phyloP scores from a whole-genome alignment of 306 rosid genomes.

The Malus asiatica region DNA sequence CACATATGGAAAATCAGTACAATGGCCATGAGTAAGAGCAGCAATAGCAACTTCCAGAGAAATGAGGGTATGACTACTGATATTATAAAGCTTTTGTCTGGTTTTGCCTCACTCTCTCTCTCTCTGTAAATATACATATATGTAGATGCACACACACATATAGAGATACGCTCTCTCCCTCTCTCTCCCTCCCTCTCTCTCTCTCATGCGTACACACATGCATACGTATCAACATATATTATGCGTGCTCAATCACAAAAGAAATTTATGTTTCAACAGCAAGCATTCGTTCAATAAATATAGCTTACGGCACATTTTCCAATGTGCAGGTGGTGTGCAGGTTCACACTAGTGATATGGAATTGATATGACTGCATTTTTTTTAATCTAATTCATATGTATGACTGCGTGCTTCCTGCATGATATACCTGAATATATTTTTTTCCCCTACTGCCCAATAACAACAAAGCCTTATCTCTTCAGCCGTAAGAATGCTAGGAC shows the following conservation, averaged over 20 bases:
- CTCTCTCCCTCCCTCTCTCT: not conserved
- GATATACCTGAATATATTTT: not conserved
- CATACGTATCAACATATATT: not conserved
- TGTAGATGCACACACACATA: not conserved
- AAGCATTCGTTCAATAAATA: constrained; percentile 29
- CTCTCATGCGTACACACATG: too few species aligned
- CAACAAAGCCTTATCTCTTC: too few species aligned
- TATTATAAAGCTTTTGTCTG: constrained; percentile 14
- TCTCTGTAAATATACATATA: not conserved
- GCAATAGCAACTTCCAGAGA: constrained; percentile 17
- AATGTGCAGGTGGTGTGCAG: constrained; percentile 93
- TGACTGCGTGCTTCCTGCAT: constrained; percentile 12
- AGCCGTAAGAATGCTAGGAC: too few species aligned
- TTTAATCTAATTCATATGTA: constrained; percentile 2
- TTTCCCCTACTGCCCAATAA: not conserved
- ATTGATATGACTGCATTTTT: constrained; percentile 23
- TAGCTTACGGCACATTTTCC: constrained; percentile 71
- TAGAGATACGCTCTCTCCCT: not conserved
- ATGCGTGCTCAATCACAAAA: constrained; percentile 11
- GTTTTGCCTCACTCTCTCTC: constrained; percentile 35
- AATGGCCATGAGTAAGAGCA: constrained; percentile 25
- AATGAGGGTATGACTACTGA: constrained; percentile 35
- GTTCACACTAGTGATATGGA: constrained; percentile 65
- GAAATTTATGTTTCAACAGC: constrained; percentile 6
- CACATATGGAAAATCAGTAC: constrained; percentile 24